Evolutionary conservation across 2,329 filamentous ascomycete genomes (phyloP).

Genomic region (Ceratocystis diversiconidia): DNA sequence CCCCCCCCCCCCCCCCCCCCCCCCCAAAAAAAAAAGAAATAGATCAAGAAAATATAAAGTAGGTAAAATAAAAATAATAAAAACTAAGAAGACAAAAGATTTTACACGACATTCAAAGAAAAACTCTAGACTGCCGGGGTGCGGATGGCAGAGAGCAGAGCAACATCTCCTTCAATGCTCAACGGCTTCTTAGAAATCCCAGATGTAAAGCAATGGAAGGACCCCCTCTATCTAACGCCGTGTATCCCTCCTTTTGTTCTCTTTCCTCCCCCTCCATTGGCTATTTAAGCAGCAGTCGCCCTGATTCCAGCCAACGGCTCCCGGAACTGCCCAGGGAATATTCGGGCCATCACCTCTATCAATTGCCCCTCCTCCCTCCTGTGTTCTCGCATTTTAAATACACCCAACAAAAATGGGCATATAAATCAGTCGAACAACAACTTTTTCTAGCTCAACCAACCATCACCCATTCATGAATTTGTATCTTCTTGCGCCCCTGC

Average conservation of each 20-base stretch:
- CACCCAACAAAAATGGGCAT: neutral
- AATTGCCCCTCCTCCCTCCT: neutral
- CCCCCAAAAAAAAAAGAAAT: neutral
- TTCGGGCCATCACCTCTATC: constrained; percentile 5
- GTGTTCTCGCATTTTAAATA: neutral
- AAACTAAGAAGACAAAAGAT: neutral
- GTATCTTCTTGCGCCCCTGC: neutral
- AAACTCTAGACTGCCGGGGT: neutral
- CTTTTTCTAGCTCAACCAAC: neutral
- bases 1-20: neutral
- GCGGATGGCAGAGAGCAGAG: neutral
- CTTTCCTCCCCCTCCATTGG: neutral
- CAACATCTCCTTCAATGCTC: neutral
- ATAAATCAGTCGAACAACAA: neutral
- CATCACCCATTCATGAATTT: neutral
- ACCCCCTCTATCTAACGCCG: neutral
- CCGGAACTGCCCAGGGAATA: constrained; percentile 7
- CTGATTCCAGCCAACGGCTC: constrained; percentile 2
- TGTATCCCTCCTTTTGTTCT: neutral
- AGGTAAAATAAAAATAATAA: neutral
- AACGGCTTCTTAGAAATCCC: neutral
- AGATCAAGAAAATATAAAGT: neutral
- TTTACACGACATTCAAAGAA: neutral
- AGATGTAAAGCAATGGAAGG: neutral
- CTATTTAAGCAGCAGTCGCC: constrained; percentile 2